Evolutionary conservation across 306 rosid species (phyloP).

Genomic region (Trichosanthes cucumerina): DNA sequence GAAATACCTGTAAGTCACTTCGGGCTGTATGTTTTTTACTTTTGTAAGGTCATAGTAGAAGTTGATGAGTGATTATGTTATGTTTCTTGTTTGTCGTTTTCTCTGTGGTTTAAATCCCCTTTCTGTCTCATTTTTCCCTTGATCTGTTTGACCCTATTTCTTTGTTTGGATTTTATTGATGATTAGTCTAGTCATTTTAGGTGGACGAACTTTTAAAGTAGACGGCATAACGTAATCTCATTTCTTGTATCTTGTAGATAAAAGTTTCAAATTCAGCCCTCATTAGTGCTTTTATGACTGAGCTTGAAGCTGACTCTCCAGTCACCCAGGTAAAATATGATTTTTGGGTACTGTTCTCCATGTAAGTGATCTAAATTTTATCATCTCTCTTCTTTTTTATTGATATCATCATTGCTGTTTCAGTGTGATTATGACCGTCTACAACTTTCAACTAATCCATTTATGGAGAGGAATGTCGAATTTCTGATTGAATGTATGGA

Average conservation of each 20-base stretch:
- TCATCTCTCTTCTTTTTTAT: not conserved
- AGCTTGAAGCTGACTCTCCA: slow-evolving; percentile 79
- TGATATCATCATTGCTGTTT: slow-evolving; percentile 10
- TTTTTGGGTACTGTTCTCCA: not conserved
- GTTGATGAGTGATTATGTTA: not conserved
- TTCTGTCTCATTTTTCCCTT: not conserved
- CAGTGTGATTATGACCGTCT: slow-evolving; percentile 94
- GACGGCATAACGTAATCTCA: not conserved
- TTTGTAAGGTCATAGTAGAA: not conserved
- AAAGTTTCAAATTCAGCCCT: slow-evolving; percentile 96
- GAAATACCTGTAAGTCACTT: slow-evolving; percentile 79
- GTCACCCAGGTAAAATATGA: slow-evolving; percentile 62
- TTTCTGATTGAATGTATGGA: slow-evolving; percentile 97
- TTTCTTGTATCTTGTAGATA: slow-evolving; percentile 36
- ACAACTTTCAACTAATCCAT: slow-evolving; percentile 71
- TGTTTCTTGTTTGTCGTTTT: not conserved
- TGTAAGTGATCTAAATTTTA: not conserved
- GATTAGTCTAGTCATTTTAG: not conserved
- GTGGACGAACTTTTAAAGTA: not conserved
- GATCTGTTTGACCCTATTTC: not conserved
- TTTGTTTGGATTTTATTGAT: not conserved
- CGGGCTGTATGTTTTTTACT: not conserved
- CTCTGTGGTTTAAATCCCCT: not conserved
- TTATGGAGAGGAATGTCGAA: slow-evolving; percentile 86
- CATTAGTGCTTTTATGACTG: slow-evolving; percentile 91